Conservation (phyloP, 345 rosid species). For the Melaleuca quinquenervia region DNA sequence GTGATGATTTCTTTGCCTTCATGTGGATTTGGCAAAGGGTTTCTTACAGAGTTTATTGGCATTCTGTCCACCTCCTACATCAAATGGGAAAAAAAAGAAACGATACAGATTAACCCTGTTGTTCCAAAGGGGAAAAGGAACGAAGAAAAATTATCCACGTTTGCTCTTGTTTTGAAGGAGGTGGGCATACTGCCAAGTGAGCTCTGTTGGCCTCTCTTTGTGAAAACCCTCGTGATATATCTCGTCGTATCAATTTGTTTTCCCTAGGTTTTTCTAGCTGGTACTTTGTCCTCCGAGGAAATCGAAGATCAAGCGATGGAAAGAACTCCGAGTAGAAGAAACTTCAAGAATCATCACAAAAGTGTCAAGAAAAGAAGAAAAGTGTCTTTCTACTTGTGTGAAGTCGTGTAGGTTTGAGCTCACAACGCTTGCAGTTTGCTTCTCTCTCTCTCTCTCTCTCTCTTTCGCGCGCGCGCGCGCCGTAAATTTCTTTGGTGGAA, state of each 20-base stretch:
- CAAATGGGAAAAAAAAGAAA: neutral
- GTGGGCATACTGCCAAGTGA: constrained; percentile 93
- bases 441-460: neutral
- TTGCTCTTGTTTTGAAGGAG: constrained; percentile 16
- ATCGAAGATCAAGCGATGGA: neutral
- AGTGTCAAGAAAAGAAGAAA: neutral
- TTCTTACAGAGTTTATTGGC: constrained; percentile 91
- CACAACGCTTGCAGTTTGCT: neutral
- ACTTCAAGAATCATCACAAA: neutral
- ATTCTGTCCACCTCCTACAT: constrained; percentile 98
- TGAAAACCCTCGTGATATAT: constrained; percentile 28
- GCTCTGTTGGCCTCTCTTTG: constrained; percentile 75
- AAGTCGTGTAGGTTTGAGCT: neutral
- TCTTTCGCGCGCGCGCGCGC: neutral
- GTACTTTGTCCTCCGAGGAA: neutral
- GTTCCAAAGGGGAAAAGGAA: neutral
- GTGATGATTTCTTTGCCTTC: constrained; percentile 16
- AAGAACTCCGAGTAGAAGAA: neutral
- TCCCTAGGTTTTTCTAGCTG: neutral
- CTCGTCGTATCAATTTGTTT: neutral
- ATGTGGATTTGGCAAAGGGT: constrained; percentile 86
- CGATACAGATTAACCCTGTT: neutral
- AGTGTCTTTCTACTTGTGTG: neutral
- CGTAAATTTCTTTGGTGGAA: neutral
- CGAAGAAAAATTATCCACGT: neutral